Evolutionary conservation across 345 rosid genomes (phyloP).

Genomic region (Citrus hindsii): DNA sequence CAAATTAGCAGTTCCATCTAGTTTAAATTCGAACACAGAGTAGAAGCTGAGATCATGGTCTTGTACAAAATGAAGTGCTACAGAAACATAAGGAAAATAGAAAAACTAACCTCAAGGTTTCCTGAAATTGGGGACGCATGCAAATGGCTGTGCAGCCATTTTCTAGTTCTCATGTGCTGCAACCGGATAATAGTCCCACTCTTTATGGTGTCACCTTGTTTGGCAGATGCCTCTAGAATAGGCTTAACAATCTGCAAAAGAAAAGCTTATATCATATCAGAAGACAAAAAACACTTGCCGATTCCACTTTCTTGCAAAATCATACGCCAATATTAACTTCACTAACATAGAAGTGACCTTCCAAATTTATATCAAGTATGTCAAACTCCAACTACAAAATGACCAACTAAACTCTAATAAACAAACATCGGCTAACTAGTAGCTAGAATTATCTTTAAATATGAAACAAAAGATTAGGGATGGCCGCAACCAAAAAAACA

Average conservation of each 20-base stretch:
- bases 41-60: background rate
- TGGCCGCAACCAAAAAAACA: background rate
- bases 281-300: background rate
- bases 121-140: constrained; percentile 96
- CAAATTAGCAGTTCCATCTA: background rate
- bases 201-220: constrained; percentile 75
- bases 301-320: background rate
- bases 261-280: background rate
- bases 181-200: constrained; percentile 71
- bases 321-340: background rate
- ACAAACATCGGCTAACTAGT: background rate
- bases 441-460: background rate
- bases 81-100: background rate
- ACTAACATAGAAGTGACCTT: background rate
- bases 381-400: background rate
- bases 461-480: background rate
- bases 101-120: constrained; percentile 73
- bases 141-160: constrained; percentile 94
- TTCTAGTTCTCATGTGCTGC: constrained; percentile 93
- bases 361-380: background rate
- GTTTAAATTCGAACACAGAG: background rate
- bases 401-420: background rate
- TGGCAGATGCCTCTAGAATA: constrained; percentile 43
- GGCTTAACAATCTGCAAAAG: constrained; percentile 73
- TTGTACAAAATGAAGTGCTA: background rate